These are phyloP conservation scores for Pterocarpus macrocarpus DNA, from an alignment of 306 rosid genomes.

Conservation along the genomic window DNA sequence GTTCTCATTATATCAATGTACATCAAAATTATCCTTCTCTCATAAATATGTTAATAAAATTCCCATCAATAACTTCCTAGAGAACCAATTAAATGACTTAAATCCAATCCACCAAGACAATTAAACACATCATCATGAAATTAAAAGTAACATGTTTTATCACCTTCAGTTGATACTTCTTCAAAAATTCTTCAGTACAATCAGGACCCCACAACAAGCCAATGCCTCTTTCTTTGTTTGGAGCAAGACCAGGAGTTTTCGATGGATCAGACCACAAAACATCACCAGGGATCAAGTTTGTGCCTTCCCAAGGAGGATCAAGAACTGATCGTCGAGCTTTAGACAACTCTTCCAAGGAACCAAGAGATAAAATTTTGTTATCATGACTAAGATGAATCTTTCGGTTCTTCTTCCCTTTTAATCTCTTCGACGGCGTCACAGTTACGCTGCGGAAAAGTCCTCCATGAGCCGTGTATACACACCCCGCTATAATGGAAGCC, in stretches of 20 bases:
- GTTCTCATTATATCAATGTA: slow-evolving; percentile 28
- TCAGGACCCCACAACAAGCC: slow-evolving; percentile 95
- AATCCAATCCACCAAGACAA: slow-evolving; percentile 30
- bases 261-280: slow-evolving; percentile 98
- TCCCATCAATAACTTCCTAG: background rate
- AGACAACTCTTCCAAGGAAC: slow-evolving; percentile 78
- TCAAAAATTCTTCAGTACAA: slow-evolving; percentile 87
- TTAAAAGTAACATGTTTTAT: slow-evolving; percentile 20
- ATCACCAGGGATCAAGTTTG: slow-evolving; percentile 90
- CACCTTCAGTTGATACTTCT: slow-evolving; percentile 74
- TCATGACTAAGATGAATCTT: slow-evolving; percentile 63
- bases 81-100: slow-evolving; percentile 20
- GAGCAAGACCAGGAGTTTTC: slow-evolving; percentile 76
- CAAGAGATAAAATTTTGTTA: slow-evolving; percentile 60
- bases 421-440: slow-evolving; percentile 69
- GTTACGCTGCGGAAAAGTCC: slow-evolving; percentile 82
- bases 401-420: slow-evolving; percentile 81
- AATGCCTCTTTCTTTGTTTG: slow-evolving; percentile 87
- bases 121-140: background rate
- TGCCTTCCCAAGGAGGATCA: slow-evolving; percentile 97
- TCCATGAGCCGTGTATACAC: slow-evolving; percentile 90
- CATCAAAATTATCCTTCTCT: background rate
- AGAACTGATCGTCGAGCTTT: slow-evolving; percentile 85
- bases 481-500: slow-evolving; percentile 79
- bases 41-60: slow-evolving; percentile 18